phyloP scores from a whole-genome alignment of 73 alveolate genomes.

The Paramecium tetraurelia region DNA sequence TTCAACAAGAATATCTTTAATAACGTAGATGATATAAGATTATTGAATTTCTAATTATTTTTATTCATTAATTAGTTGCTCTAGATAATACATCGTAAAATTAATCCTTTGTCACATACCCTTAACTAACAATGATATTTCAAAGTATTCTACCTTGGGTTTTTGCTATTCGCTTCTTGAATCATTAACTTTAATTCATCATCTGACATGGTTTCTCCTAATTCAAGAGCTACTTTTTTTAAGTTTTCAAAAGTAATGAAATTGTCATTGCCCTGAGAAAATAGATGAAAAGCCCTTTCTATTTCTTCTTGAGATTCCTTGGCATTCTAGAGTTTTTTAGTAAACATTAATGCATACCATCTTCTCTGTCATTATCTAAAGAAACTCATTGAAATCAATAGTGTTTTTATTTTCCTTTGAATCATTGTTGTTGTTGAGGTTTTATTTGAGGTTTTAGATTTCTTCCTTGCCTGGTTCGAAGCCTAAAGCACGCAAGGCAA shows the following conservation, averaged over 20 bases:
- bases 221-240: slow-evolving; percentile 87
- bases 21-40: neutral
- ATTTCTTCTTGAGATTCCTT: slow-evolving; percentile 86
- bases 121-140: neutral
- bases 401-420: slow-evolving; percentile 90
- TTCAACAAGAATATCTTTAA: neutral
- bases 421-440: slow-evolving; percentile 81
- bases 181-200: slow-evolving; percentile 95
- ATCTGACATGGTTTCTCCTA: slow-evolving; percentile 94
- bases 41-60: neutral
- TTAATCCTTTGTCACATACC: slow-evolving; percentile 50
- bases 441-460: slow-evolving; percentile 77
- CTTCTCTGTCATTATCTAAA: slow-evolving; percentile 91
- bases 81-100: slow-evolving; percentile 58
- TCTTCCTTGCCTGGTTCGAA: slow-evolving; percentile 95
- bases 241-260: slow-evolving; percentile 82
- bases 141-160: neutral
- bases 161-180: slow-evolving; percentile 76
- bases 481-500: slow-evolving; percentile 90
- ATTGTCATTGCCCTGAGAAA: slow-evolving; percentile 68
- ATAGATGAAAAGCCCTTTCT: slow-evolving; percentile 76
- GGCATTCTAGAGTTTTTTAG: slow-evolving; percentile 65
- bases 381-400: slow-evolving; percentile 91
- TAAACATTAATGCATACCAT: slow-evolving; percentile 66
- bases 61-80: slow-evolving; percentile 28